A percentile compares a stretch with the other conserved stretches of the same genome.
phyloP scores from a whole-genome alignment of 257 asterid species.

The Primulina eburnea region DNA sequence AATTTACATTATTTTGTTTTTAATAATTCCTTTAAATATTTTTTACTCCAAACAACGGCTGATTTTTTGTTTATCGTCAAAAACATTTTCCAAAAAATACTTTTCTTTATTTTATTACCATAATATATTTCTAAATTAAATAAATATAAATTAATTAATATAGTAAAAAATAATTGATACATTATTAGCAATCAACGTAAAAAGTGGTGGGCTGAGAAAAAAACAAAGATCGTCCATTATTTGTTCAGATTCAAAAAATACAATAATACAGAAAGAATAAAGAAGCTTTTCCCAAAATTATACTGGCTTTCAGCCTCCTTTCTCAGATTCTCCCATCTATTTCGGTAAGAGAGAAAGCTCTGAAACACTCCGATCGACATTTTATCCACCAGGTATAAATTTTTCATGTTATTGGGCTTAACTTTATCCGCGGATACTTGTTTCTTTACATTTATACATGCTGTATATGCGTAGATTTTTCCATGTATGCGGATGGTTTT shows the following conservation, averaged over 20 bases:
- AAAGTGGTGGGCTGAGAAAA: neutral
- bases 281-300: conserved; percentile 31
- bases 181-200: conserved; percentile 3
- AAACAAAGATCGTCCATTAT: conserved; percentile 7
- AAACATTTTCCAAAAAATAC: too few species aligned
- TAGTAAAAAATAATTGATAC: neutral
- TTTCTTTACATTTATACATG: conserved; percentile 1
- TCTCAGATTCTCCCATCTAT: conserved; percentile 37
- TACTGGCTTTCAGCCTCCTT: conserved; percentile 41
- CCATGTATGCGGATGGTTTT: conserved; percentile 9
- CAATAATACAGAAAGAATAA: neutral
- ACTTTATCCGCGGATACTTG: neutral
- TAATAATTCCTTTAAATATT: too few species aligned
- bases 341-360: conserved; percentile 25
- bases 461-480: conserved; percentile 17
- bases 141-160: too few species aligned
- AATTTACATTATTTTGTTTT: too few species aligned
- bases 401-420: neutral
- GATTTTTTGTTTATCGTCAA: too few species aligned
- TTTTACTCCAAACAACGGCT: too few species aligned
- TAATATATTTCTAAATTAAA: too few species aligned
- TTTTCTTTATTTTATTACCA: too few species aligned
- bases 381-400: conserved; percentile 29
- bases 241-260: neutral
- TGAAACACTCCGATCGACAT: conserved; percentile 25